A percentile compares a stretch with the other conserved stretches of the same genome.
Evolutionary conservation across 768 basidiomycete genomes (phyloP).

Genomic region (Calocybe indica): DNA sequence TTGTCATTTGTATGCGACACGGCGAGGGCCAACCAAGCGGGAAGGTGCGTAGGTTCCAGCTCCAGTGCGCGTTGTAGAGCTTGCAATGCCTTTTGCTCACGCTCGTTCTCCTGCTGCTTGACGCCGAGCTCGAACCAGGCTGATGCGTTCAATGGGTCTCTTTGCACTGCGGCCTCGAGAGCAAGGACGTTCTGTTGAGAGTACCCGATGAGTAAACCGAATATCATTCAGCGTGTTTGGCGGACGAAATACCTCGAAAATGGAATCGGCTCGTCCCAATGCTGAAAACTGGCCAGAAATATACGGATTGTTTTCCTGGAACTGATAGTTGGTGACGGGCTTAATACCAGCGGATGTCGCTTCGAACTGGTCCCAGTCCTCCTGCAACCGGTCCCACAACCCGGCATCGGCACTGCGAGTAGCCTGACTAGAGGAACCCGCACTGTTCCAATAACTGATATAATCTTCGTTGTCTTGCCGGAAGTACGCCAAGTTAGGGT

Average conservation of each 20-base stretch:
- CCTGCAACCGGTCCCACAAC: constrained; percentile 65
- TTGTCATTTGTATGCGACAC: constrained; percentile 90
- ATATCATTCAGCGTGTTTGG: background rate
- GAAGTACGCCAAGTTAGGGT: constrained; percentile 64
- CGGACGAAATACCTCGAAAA: no score
- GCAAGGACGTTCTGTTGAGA: constrained; percentile 70
- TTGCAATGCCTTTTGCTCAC: constrained; percentile 83
- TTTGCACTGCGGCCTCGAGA: constrained; percentile 85
- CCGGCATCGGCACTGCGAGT: constrained; percentile 19
- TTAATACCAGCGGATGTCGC: constrained; percentile 63
- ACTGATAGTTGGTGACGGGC: constrained; percentile 54
- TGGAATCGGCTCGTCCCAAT: background rate
- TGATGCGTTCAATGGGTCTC: constrained; percentile 57
- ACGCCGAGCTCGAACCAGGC: constrained; percentile 94
- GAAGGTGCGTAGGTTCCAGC: constrained; percentile 69
- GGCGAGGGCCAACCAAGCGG: constrained; percentile 87
- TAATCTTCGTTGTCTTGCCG: constrained; percentile 67
- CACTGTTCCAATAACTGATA: constrained; percentile 49
- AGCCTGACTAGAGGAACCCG: constrained; percentile 8
- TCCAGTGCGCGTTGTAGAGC: constrained; percentile 79
- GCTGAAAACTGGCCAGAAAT: constrained; percentile 21
- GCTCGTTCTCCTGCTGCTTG: constrained; percentile 97
- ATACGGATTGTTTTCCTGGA: constrained; percentile 78
- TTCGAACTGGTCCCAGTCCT: constrained; percentile 79
- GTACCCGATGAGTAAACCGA: background rate